Conservation (phyloP, 345 rosid species). For the Gossypium anomalum region DNA sequence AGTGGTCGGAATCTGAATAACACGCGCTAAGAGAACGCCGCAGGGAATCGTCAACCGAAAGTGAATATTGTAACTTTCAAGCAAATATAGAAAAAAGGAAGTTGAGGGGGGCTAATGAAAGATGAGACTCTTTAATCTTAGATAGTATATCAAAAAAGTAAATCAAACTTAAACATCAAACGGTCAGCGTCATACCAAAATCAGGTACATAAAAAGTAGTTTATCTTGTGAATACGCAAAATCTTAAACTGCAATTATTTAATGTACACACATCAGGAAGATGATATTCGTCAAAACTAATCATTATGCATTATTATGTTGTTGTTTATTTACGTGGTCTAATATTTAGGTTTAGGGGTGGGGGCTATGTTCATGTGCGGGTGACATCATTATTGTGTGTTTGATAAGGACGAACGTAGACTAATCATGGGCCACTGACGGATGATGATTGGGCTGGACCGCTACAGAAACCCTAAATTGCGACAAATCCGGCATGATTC, state of each 20-base stretch:
- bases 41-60: background rate
- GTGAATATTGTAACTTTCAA: background rate
- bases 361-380: background rate
- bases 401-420: background rate
- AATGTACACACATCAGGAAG: background rate
- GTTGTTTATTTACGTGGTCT: background rate
- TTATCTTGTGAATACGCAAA: background rate
- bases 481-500: conserved; percentile 20
- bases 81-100: background rate
- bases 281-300: background rate
- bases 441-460: background rate
- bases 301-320: background rate
- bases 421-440: conserved; percentile 19
- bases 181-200: background rate
- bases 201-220: background rate
- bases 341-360: background rate
- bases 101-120: background rate
- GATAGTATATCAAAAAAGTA: background rate
- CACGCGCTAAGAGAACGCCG: conserved; percentile 15
- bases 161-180: background rate
- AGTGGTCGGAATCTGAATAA: conserved; percentile 6
- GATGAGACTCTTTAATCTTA: background rate
- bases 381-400: background rate
- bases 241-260: background rate
- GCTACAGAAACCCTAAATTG: conserved; percentile 21